Evolutionary conservation across 176 grass and related monocot genomes (phyloP).

Genomic region (Triticum aestivum): IWGSC_CS_RefSeq_v2.1 NC_057813.1:259825645-259826144

Average conservation of each 20-base stretch:
- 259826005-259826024: constrained; percentile 85
- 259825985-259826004: constrained; percentile 67
- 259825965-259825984: constrained; percentile 80
- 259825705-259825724: constrained; percentile 97
- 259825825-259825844: constrained; percentile 74
- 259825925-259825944: constrained; percentile 61
- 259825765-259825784: constrained; percentile 36
- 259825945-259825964: constrained; percentile 88
- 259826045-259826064: constrained; percentile 47
- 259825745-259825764: constrained; percentile 31
- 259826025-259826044: constrained; percentile 95
- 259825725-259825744: constrained; percentile 61
- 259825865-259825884: constrained; percentile 47
- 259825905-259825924: constrained; percentile 55
- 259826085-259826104: background rate
- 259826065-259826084: background rate
- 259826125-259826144: no score
- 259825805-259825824: constrained; percentile 58
- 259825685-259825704: constrained; percentile 98
- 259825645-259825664: constrained; percentile 92
- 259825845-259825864: constrained; percentile 40
- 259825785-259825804: constrained; percentile 52
- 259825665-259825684: constrained; percentile 94
- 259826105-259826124: no score
- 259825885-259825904: constrained; percentile 9